Evolutionary conservation across 2,329 filamentous ascomycete species (phyloP), one percentile per base, ranked within the genome.

Genomic region (Fusarium cyanostomum): DNA sequence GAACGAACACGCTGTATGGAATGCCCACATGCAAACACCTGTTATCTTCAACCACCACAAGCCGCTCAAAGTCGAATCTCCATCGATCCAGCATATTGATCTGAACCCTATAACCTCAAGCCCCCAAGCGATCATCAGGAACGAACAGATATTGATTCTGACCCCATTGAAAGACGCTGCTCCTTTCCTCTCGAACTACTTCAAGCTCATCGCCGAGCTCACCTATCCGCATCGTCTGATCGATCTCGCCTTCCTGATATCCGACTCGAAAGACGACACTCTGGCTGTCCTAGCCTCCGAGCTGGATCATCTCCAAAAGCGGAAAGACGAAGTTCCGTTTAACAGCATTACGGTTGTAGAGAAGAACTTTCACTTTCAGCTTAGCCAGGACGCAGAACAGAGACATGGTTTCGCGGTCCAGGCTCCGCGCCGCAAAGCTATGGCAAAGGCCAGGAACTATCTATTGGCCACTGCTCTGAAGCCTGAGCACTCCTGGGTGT

Each of bases 31-130:
- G 63, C 89, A 94, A 71, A 98, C 95, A 4, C 95, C 95, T 45
- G 93, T 99, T 69, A 86, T 97, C 67, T 97, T 96, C 84, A 99
- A 99, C 81, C 92, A 94, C 78, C 95, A 98, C 78, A 89, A 90
- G 64, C 90, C 95, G 31, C 84, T 97, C 72, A 88, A 91, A 74
- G 83, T 98, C 79, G 95, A 97, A 77, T 87, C 89, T 59, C 86
- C 86, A 52, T 89, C 89, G 50, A 96, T 99, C 78, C 77, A 89
- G 67, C 86, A 89, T 64, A 81, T 97, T 73, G 85, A 98, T 76
- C 87, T 99, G 58, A 98, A 99, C 77, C 83, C 85, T 7, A 88
- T 98, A 78, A 85, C 84, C 68, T 96, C 94, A 2, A 96, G 92
- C 10, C 84, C 85, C 59, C 88, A 94, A 72, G 94, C 94, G 27